These are phyloP conservation scores for Anastatica hierochuntica DNA, from an alignment of 345 rosid genomes.

Conservation along the genomic window DNA sequence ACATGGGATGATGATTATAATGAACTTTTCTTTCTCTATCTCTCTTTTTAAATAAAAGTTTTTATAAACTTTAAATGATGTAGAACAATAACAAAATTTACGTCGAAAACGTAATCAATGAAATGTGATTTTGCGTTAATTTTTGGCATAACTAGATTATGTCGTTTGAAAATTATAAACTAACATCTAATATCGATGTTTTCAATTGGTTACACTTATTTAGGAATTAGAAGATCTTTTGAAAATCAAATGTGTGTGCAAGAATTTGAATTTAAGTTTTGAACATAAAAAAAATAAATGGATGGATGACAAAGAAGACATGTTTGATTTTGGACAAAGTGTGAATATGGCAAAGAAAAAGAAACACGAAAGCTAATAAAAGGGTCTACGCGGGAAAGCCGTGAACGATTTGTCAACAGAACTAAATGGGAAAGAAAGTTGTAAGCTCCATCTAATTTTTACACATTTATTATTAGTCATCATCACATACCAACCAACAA, in stretches of 20 bases:
- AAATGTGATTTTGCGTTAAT: no score
- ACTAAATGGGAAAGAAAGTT: constrained; percentile 1
- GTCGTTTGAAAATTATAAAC: neutral
- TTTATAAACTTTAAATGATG: neutral
- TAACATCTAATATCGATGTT: no score
- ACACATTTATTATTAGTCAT: constrained; percentile 5
- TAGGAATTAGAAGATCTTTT: no score
- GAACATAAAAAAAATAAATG: no score
- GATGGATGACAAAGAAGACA: no score
- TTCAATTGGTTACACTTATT: no score
- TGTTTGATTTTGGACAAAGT: neutral
- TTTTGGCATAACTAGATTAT: no score
- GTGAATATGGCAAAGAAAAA: neutral
- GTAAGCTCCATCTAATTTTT: constrained; percentile 15
- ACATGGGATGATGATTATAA: constrained; percentile 20
- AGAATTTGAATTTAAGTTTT: no score
- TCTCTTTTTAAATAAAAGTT: neutral
- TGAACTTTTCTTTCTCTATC: neutral
- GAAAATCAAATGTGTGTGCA: no score
- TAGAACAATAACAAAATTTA: neutral
- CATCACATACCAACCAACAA: constrained; percentile 15
- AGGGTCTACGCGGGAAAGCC: neutral
- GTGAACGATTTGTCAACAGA: constrained; percentile 19
- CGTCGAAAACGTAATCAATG: no score
- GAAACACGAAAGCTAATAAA: neutral